Evolutionary conservation across 2,329 filamentous ascomycete genomes (phyloP).

Genomic region (Aspergillus ochraceoroseus): DNA sequence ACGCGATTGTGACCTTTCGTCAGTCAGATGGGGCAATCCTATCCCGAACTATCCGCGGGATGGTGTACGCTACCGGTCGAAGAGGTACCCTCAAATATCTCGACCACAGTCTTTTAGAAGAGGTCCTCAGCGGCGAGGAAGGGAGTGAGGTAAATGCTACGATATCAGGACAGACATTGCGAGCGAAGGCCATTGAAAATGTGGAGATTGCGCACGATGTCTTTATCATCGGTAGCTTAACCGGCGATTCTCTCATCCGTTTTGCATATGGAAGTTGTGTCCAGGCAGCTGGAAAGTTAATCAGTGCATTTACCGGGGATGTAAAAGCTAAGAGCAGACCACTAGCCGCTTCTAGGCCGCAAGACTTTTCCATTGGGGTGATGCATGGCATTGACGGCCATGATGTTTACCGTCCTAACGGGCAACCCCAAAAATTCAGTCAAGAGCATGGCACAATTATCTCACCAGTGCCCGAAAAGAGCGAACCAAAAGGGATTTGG

Average conservation of each 20-base stretch:
- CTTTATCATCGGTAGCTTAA: slow-evolving; percentile 56
- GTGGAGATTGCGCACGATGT: slow-evolving; percentile 51
- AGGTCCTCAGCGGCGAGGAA: slow-evolving; percentile 40
- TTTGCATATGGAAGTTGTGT: slow-evolving; percentile 58
- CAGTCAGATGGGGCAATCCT: slow-evolving; percentile 42
- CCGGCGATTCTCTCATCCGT: slow-evolving; percentile 57
- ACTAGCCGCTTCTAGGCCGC: slow-evolving; percentile 6
- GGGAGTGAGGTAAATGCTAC: slow-evolving; percentile 24
- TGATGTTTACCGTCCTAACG: slow-evolving; percentile 19
- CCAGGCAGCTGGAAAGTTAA: slow-evolving; percentile 52
- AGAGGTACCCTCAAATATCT: slow-evolving; percentile 54
- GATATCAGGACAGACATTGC: slow-evolving; percentile 52
- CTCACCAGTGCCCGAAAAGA: slow-evolving; percentile 1
- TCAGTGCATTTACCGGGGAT: slow-evolving; percentile 25
- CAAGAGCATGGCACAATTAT: slow-evolving; percentile 2
- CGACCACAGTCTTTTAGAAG: slow-evolving; percentile 42
- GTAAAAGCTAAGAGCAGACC: slow-evolving; percentile 11
- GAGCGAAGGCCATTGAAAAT: slow-evolving; percentile 49
- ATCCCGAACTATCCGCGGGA: slow-evolving; percentile 45
- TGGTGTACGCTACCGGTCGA: slow-evolving; percentile 55
- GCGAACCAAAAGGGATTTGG: slow-evolving; percentile 13
- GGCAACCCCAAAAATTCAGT: neutral
- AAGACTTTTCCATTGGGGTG: slow-evolving; percentile 28
- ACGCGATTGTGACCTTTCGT: slow-evolving; percentile 43
- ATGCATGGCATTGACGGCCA: slow-evolving; percentile 41